These are phyloP conservation scores for Huiozyma naganishii DNA, from an alignment of 805 yeast species.

Conservation along the genomic window DNA sequence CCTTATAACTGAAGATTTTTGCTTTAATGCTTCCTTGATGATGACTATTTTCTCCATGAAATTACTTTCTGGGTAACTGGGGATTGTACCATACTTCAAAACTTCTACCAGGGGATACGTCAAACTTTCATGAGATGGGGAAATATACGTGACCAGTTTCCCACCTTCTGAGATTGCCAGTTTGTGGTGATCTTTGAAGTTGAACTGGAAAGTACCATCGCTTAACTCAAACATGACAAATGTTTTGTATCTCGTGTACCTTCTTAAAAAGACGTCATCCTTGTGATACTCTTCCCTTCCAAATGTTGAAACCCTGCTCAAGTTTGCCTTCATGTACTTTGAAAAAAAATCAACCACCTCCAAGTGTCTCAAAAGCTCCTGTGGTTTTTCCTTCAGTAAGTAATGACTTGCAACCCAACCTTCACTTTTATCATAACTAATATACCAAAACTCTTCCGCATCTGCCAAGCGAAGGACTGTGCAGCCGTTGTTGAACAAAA, in stretches of 20 bases:
- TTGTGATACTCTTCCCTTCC: conserved; percentile 44
- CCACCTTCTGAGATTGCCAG: conserved; percentile 71
- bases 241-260: conserved; percentile 68
- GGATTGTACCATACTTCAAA: conserved; percentile 37
- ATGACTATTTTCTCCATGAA: conserved; percentile 37
- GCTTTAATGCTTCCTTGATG: conserved; percentile 56
- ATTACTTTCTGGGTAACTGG: conserved; percentile 37
- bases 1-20: conserved; percentile 25
- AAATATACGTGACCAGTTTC: conserved; percentile 65
- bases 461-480: conserved; percentile 65
- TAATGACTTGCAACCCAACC: conserved; percentile 49
- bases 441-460: conserved; percentile 55
- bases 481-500: conserved; percentile 74
- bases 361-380: conserved; percentile 51
- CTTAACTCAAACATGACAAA: conserved; percentile 89
- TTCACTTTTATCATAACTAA: conserved; percentile 36
- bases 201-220: conserved; percentile 87
- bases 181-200: conserved; percentile 91
- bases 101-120: conserved; percentile 47
- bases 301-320: conserved; percentile 58
- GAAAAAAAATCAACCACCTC: conserved; percentile 84
- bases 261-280: conserved; percentile 66
- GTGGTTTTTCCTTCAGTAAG: conserved; percentile 33
- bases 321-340: conserved; percentile 82
- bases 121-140: conserved; percentile 62